These are phyloP conservation scores for Epichloe typhina DNA, from an alignment of 2,329 filamentous ascomycete genomes.

Conservation along the genomic window DNA sequence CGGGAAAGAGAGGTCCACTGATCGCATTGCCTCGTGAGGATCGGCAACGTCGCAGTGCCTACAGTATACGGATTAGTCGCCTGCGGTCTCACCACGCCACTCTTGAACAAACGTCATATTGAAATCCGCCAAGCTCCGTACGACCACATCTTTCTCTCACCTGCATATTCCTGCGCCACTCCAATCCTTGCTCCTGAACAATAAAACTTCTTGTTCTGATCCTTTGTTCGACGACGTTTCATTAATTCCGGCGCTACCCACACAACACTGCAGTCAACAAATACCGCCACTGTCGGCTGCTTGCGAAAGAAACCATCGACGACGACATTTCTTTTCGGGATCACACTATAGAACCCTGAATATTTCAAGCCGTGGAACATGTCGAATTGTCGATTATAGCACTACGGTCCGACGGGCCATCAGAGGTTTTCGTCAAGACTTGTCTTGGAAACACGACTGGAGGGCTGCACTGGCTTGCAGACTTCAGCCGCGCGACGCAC, in stretches of 20 bases:
- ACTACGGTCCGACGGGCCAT: slow-evolving; percentile 25
- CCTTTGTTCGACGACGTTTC: background rate
- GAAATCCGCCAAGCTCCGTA: slow-evolving; percentile 11
- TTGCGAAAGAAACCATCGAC: background rate
- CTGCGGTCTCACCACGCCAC: slow-evolving; percentile 9
- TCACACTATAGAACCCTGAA: background rate
- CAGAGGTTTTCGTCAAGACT: slow-evolving; percentile 7
- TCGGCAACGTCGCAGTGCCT: slow-evolving; percentile 6
- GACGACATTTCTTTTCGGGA: background rate
- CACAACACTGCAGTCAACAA: background rate
- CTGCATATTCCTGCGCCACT: slow-evolving; percentile 5
- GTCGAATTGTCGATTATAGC: slow-evolving; percentile 23
- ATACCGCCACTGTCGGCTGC: background rate
- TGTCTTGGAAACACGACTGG: slow-evolving; percentile 7
- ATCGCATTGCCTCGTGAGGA: slow-evolving; percentile 1
- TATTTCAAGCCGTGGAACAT: slow-evolving; percentile 13
- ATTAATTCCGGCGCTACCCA: background rate
- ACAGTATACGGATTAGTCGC: background rate
- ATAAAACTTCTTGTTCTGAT: background rate
- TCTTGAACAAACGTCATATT: slow-evolving; percentile 11
- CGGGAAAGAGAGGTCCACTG: background rate
- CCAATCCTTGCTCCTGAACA: background rate
- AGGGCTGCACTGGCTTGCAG: slow-evolving; percentile 14
- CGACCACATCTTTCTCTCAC: background rate
- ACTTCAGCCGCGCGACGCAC: slow-evolving; percentile 12